These are phyloP conservation scores for Irpex lacteus DNA, from an alignment of 1,284 basidiomycete genomes.

Conservation along the genomic window DNA sequence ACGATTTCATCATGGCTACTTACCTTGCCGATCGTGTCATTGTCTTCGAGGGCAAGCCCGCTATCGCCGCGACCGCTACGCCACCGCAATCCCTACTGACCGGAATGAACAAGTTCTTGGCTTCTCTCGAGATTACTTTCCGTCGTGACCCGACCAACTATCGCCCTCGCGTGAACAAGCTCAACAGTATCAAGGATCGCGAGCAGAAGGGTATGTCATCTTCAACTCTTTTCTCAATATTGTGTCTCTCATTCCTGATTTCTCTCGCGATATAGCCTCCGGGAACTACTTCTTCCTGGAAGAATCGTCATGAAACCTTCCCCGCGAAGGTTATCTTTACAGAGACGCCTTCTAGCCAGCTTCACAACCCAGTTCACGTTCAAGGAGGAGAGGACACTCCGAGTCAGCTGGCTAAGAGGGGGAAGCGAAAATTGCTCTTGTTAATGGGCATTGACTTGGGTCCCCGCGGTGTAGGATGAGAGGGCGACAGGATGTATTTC, in stretches of 20 bases:
- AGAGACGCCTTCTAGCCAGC: background rate
- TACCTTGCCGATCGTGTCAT: constrained; percentile 97
- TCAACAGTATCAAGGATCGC: constrained; percentile 88
- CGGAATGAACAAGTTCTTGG: constrained; percentile 92
- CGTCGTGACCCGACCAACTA: constrained; percentile 94
- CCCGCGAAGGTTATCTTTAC: constrained; percentile 5
- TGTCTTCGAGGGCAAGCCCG: constrained; percentile 88
- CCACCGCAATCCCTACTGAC: constrained; percentile 82
- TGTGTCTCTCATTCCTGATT: constrained; percentile 7
- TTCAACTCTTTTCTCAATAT: background rate
- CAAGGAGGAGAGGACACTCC: background rate
- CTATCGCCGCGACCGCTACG: constrained; percentile 79
- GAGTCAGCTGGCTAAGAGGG: background rate
- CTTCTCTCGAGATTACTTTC: constrained; percentile 93
- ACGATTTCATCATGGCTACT: constrained; percentile 98
- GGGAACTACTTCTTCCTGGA: constrained; percentile 93
- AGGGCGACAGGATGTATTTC: background rate
- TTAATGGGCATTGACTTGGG: constrained; percentile 15
- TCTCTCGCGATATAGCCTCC: constrained; percentile 42
- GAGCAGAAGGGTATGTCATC: constrained; percentile 81
- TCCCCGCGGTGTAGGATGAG: constrained; percentile 21
- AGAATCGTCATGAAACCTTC: constrained; percentile 43
- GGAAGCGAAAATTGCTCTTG: constrained; percentile 2
- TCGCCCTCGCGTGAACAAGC: constrained; percentile 92
- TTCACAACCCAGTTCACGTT: background rate